phyloP scores from a whole-genome alignment of 768 basidiomycete genomes.

The Dioszegia aurantiaca region DNA sequence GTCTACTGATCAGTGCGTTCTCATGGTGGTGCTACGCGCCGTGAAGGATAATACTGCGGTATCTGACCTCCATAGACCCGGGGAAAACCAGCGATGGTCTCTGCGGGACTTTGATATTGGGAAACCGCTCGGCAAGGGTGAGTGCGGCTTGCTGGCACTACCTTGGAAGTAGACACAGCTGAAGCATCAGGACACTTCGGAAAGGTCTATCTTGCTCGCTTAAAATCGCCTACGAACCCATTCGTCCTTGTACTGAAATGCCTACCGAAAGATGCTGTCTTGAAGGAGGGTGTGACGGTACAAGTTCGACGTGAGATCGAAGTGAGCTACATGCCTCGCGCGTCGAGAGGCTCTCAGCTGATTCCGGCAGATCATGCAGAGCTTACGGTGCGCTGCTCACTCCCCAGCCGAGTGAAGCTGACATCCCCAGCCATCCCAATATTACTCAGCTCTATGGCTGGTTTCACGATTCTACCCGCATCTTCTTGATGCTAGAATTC shows the following conservation, averaged over 20 bases:
- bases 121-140: constrained; percentile 43
- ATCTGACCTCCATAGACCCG: background rate
- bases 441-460: constrained; percentile 91
- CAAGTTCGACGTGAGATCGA: constrained; percentile 97
- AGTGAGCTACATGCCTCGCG: constrained; percentile 56
- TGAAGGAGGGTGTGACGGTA: constrained; percentile 83
- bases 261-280: constrained; percentile 91
- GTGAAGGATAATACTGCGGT: no score
- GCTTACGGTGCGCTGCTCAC: constrained; percentile 25
- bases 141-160: constrained; percentile 41
- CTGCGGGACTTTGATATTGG: constrained; percentile 43
- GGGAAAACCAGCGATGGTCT: constrained; percentile 24
- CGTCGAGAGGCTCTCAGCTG: background rate
- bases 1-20: no score
- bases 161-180: constrained; percentile 76
- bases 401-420: background rate
- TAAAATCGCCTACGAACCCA: constrained; percentile 68
- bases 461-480: constrained; percentile 95
- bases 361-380: constrained; percentile 38
- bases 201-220: constrained; percentile 95
- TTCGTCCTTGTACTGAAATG: constrained; percentile 97
- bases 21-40: no score
- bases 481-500: constrained; percentile 97
- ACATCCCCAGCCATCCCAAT: constrained; percentile 84
- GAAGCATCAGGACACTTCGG: constrained; percentile 93